Evolutionary conservation across 2,329 filamentous ascomycete genomes (phyloP), one percentile per base, ranked within the genome.

Genomic region (Cytospora leucostoma): DNA sequence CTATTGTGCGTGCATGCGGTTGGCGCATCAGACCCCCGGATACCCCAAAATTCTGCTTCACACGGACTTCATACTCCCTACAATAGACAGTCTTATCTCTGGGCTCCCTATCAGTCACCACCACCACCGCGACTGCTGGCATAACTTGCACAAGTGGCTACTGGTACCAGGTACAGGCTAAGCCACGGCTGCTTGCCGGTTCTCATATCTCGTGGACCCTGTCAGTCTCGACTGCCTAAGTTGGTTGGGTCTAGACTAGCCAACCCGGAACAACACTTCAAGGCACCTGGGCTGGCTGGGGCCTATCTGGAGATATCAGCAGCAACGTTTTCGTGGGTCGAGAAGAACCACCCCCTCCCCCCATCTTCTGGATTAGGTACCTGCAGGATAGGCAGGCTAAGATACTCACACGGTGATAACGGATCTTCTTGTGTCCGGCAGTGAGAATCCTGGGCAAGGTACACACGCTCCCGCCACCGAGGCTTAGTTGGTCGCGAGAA

Each of bases 121-220:
- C 54, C 51, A 61, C 51, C 59, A 61, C 33, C 44, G 27, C 59
- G n/a, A 49, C 54, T 55, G 50, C 51, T 27, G 27, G 27, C 51
- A 60, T 50, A 32, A 10, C 51, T 47, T 47, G n/a, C 44, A 47
- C n/a, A 21, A 47, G 44, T 47, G n/a, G 44, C 44, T n/a, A 47
- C 17, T 21, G 33, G 59, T 55, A 47, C 59, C 38, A 21, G 37
- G 51, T 34, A 61, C 51, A 38, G 55, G 51, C 59, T 32, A 38
- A 61, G 51, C 59, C 38, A 38, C 38, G 52, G 51, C 59, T 61
- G 49, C 27, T 55, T 35, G 56, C 34, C 53, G 60, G 57, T 53
- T 62, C 58, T 64, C 56, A 59, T 62, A 66, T 67, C 59, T 64
- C 56, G 63, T 49, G 44, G 59, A 60, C 56, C 59, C 51, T 65